Conservation (phyloP, 2,329 filamentous ascomycete genomes). For the Hypoxylon sp. region DNA sequence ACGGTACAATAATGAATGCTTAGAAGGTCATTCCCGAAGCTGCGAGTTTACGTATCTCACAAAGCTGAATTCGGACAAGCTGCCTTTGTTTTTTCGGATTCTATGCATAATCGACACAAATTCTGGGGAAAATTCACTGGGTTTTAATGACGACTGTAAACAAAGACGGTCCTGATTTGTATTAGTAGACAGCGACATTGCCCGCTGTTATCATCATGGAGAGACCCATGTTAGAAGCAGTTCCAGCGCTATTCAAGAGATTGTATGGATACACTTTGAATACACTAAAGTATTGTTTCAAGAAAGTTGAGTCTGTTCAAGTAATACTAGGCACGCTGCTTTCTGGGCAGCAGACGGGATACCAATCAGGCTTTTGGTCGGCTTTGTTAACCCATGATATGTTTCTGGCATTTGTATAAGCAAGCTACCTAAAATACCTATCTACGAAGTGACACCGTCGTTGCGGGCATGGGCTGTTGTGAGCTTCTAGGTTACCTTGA, state of each 20-base stretch:
- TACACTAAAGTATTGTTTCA: neutral
- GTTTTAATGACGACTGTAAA: constrained; percentile 24
- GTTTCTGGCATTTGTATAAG: neutral
- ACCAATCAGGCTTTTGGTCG: neutral
- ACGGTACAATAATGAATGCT: constrained; percentile 6
- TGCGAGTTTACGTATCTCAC: neutral
- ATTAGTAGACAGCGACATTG: constrained; percentile 5
- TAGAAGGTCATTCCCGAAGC: constrained; percentile 25
- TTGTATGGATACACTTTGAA: neutral
- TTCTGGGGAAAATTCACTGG: constrained; percentile 3
- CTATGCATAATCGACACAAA: neutral
- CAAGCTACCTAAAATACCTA: neutral
- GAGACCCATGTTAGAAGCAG: neutral
- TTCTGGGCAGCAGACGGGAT: neutral
- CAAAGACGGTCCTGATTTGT: neutral
- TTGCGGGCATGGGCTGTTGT: neutral
- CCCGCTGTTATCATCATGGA: constrained; percentile 26
- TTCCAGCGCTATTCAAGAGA: neutral
- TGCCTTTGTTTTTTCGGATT: constrained; percentile 25
- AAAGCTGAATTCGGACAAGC: constrained; percentile 28
- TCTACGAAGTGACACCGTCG: neutral
- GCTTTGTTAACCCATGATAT: neutral
- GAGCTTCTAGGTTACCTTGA: no score
- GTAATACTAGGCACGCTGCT: neutral
- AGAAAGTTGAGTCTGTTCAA: neutral